Evolutionary conservation across 2,329 filamentous ascomycete genomes (phyloP), one percentile per base, ranked within the genome.

Genomic region (Penicillium vulpinum): DNA sequence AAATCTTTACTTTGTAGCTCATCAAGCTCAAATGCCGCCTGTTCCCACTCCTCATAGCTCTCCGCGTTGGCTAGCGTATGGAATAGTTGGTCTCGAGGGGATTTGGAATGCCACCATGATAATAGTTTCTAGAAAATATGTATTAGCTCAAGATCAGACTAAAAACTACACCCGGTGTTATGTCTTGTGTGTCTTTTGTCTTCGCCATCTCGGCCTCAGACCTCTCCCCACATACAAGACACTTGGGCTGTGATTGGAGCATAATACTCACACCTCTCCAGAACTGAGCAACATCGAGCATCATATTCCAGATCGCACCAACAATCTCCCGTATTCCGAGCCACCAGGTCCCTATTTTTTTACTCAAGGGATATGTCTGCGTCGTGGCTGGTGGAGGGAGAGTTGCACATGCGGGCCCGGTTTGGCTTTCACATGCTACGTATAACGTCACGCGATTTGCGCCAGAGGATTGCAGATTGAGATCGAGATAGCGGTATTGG

Each of bases 31-130:
- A 89, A 83, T 1, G 92, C 91, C n/a, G 88, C 87, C 62, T 88
- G 87, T 70, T 93, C 88, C 91, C 92, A 97, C 70, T 94, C 88
- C 68, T 94, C 90, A 70, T 88, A 96, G 26, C 83, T 81, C 62
- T 85, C 80, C 18, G 91, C 89, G 57, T 85, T 82, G 51, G 81
- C 81, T 46, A 95, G 78, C 24, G 81, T 78, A 59, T 88, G 82
- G 41, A 88, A 80, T 77, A 90, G 87, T 53, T 86, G 77, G 62
- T 88, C 85, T 47, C 84, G 81, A 2, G 84, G 83, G 48, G 83
- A 88, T 72, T 84, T 88, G 61, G 82, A 81, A 54, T 77, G 83
- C 79, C 87, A 88, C 86, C 89, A 91, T 53, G 78, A 78, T 59
- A 84, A 77, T 49, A 91, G 76, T 78, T 85, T 88, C 90, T 93